phyloP scores from a whole-genome alignment of 2,329 filamentous ascomycete species.

The Fusarium haematococcum region DNA sequence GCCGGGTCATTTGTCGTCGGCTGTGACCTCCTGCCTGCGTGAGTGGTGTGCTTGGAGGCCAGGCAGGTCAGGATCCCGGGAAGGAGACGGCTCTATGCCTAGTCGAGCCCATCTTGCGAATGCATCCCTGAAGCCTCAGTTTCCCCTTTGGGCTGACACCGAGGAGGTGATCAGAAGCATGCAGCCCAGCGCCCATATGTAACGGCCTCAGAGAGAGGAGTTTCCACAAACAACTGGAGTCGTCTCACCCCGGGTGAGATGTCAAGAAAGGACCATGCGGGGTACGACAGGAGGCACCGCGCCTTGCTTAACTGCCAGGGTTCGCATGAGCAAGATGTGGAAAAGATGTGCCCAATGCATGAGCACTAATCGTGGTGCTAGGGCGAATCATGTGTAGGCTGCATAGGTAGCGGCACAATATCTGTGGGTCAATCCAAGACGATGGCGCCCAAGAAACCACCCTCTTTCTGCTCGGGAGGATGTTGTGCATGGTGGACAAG shows the following conservation, averaged over 20 bases:
- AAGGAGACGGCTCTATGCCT: slow-evolving; percentile 44
- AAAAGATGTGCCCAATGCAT: slow-evolving; percentile 30
- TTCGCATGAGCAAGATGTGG: slow-evolving; percentile 41
- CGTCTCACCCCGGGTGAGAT: slow-evolving; percentile 42
- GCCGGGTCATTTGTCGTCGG: slow-evolving; percentile 30
- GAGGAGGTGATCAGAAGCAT: slow-evolving; percentile 26
- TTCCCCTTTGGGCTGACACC: slow-evolving; percentile 30
- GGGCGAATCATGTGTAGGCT: slow-evolving; percentile 24
- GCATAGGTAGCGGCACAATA: slow-evolving; percentile 31
- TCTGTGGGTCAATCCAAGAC: slow-evolving; percentile 25
- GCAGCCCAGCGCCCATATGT: slow-evolving; percentile 32
- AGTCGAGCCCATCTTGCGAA: slow-evolving; percentile 52
- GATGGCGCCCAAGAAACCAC: slow-evolving; percentile 28
- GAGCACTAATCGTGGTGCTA: slow-evolving; percentile 18
- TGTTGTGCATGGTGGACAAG: slow-evolving; percentile 29
- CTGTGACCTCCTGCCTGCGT: slow-evolving; percentile 27
- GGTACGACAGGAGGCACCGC: slow-evolving; percentile 32
- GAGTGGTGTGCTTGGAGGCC: slow-evolving; percentile 32
- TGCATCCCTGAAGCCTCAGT: slow-evolving; percentile 32
- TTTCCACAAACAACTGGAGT: slow-evolving; percentile 30
- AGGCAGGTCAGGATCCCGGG: slow-evolving; percentile 33
- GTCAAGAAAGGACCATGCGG: slow-evolving; percentile 39
- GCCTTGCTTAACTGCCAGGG: slow-evolving; percentile 27
- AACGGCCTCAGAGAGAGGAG: slow-evolving; percentile 34
- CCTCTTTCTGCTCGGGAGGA: slow-evolving; percentile 16